These are phyloP conservation scores for Paramecium sonneborni DNA, from an alignment of 73 alveolate genomes.

Conservation along the genomic window DNA sequence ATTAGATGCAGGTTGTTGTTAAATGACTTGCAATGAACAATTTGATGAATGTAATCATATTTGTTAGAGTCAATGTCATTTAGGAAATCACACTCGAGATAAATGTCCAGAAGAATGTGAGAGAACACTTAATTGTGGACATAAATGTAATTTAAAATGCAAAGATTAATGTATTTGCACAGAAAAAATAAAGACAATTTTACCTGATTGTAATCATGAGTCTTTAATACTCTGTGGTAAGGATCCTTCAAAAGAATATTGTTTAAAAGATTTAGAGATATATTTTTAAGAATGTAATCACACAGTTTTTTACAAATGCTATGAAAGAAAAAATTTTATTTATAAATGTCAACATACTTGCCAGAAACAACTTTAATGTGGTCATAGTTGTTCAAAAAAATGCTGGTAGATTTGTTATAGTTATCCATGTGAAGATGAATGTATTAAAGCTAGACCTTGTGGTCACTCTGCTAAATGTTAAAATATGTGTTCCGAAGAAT, in stretches of 20 bases:
- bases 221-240: not conserved
- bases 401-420: slow-evolving; percentile 72
- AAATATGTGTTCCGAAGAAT: too few species aligned
- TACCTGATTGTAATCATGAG: too few species aligned
- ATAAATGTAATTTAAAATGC: slow-evolving; percentile 3
- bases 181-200: too few species aligned
- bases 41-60: too few species aligned
- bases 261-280: slow-evolving; percentile 57
- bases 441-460: not conserved
- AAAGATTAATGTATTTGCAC: not conserved
- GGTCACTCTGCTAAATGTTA: too few species aligned
- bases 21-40: too few species aligned
- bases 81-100: too few species aligned
- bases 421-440: not conserved
- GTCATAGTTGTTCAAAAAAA: slow-evolving; percentile 74
- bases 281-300: slow-evolving; percentile 47
- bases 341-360: not conserved
- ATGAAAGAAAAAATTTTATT: not conserved
- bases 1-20: too few species aligned
- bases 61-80: too few species aligned
- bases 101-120: slow-evolving; percentile 29
- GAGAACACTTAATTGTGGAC: slow-evolving; percentile 47
- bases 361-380: slow-evolving; percentile 52
- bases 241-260: not conserved
- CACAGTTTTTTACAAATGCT: slow-evolving; percentile 72